phyloP scores from a whole-genome alignment of 2,329 filamentous ascomycete species.

The Remersonia thermophila region DNA sequence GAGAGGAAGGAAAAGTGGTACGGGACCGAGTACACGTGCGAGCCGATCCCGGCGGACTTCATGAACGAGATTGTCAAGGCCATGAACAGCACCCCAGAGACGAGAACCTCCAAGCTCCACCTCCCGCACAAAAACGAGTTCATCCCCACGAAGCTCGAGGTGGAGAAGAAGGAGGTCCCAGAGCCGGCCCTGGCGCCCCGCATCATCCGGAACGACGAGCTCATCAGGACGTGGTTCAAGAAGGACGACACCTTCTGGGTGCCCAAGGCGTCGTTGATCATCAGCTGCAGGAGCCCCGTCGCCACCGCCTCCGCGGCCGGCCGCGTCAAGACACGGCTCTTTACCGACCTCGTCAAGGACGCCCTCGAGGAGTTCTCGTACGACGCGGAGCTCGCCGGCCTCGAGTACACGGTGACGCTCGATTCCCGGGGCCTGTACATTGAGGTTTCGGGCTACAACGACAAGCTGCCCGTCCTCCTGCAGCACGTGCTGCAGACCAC shows the following conservation, averaged over 20 bases:
- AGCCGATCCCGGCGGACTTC: conserved; percentile 67
- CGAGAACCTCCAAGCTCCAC: conserved; percentile 60
- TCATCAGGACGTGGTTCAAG: conserved; percentile 86
- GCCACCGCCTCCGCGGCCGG: conserved; percentile 70
- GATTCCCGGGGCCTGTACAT: conserved; percentile 65
- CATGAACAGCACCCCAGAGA: conserved; percentile 40
- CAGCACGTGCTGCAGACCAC: conserved; percentile 80
- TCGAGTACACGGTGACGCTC: conserved; percentile 68
- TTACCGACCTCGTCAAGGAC: conserved; percentile 76
- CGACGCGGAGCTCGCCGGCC: conserved; percentile 82
- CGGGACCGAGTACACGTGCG: conserved; percentile 80
- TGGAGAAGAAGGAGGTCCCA: conserved; percentile 84
- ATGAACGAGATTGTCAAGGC: conserved; percentile 58
- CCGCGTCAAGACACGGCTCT: conserved; percentile 65
- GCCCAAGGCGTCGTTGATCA: conserved; percentile 77
- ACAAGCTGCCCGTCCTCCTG: conserved; percentile 82
- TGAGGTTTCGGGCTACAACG: conserved; percentile 82
- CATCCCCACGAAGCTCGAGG: conserved; percentile 82
- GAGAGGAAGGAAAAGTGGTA: conserved; percentile 93
- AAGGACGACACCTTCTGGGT: conserved; percentile 99
- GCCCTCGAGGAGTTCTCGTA: conserved; percentile 89
- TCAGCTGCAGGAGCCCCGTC: conserved; percentile 68
- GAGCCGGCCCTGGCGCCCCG: conserved; percentile 62
- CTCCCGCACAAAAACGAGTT: conserved; percentile 92
- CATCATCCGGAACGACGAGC: conserved; percentile 72